A percentile compares a stretch with the other conserved stretches of the same genome.
phyloP scores from a whole-genome alignment of 805 yeast genomes.

The Saturnispora dispora region DNA sequence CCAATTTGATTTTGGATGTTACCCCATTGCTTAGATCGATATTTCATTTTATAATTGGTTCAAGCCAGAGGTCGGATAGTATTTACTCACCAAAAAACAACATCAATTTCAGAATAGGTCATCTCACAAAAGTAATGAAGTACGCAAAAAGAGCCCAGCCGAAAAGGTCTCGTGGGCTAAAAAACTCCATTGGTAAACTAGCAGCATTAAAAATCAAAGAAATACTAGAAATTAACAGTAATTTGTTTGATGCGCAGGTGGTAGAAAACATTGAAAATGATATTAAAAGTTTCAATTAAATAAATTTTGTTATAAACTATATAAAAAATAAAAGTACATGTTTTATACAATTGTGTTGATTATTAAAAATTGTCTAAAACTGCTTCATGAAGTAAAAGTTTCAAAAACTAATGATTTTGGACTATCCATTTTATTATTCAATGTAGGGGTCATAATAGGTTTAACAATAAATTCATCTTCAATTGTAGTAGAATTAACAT shows the following conservation, averaged over 20 bases:
- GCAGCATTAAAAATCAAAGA: conserved; percentile 12
- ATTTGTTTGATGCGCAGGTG: conserved; percentile 7
- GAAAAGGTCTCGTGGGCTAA: neutral
- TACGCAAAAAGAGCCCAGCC: conserved; percentile 5
- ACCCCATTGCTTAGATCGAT: conserved; percentile 23
- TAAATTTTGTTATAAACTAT: neutral
- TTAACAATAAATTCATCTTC: neutral
- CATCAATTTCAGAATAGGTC: conserved; percentile 14
- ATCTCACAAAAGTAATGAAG: conserved; percentile 16
- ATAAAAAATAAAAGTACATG: neutral
- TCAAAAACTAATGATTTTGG: conserved; percentile 6
- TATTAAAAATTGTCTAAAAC: too few relatives aligned
- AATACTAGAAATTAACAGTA: conserved; percentile 12
- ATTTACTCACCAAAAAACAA: conserved; percentile 14
- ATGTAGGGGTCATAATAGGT: neutral
- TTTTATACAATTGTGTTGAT: neutral
- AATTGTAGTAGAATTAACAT: neutral
- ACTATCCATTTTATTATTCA: neutral
- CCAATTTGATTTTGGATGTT: neutral
- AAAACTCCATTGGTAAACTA: conserved; percentile 13
- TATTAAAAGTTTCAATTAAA: neutral
- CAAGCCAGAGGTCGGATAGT: conserved; percentile 8
- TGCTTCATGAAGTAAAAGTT: conserved; percentile 1
- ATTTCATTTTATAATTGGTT: conserved; percentile 18
- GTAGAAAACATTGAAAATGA: neutral